Base-by-base conservation (phyloP, 139 green algal species). In the Picochlorum sp. region DNA sequence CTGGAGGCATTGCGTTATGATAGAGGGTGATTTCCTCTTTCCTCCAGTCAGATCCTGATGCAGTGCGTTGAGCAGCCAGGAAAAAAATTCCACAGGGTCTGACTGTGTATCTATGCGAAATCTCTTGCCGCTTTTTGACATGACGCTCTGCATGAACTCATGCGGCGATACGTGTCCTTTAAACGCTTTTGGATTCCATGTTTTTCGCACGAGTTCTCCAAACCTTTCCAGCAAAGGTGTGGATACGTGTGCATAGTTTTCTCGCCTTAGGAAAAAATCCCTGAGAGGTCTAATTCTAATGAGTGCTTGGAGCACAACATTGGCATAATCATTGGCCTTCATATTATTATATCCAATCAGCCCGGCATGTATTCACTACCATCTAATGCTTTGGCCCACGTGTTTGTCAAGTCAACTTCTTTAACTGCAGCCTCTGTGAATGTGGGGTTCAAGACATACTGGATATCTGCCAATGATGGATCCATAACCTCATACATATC, bases 291-390 rank as follows among this genome's bases (percentile, higher is more conserved):
- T 52, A 38, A 92, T 78, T 21, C 86, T 79, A 10, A 78, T 72
- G 21, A 83, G 63, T 37, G 64, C 30, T 67, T 79, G 67, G 24
- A 97, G 64, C 60, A 95, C 73, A 26, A 90, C 90, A 67, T 98
- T 98, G 49, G 84, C 87, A 63, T 96, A 98, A 70, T 98, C 94
- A 57, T 91, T 96, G 23, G 54, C 56, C 63, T 88, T 88, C 81
- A 96, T 92, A 84, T 98, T 94, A 79, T 98, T 98, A 26, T 97
- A 74, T 1, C 92, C 92, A 49, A 97, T 85, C 73, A 95, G 76
- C 1, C 91, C 91, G 89, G 89, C 85, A 96, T 98, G 83, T 94
- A 98, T 68, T 98, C 90, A 7, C 67, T 85, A 55, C 92, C 91
- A 62, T 98, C 93, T 68, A 98, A 77, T 7, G 90, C 82, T 4